Percentiles rank a stretch among this genome's conserved stretches.
Evolutionary conservation across 2,329 filamentous ascomycete genomes (phyloP).

Genomic region (Ophiosphaerella narmari): DNA sequence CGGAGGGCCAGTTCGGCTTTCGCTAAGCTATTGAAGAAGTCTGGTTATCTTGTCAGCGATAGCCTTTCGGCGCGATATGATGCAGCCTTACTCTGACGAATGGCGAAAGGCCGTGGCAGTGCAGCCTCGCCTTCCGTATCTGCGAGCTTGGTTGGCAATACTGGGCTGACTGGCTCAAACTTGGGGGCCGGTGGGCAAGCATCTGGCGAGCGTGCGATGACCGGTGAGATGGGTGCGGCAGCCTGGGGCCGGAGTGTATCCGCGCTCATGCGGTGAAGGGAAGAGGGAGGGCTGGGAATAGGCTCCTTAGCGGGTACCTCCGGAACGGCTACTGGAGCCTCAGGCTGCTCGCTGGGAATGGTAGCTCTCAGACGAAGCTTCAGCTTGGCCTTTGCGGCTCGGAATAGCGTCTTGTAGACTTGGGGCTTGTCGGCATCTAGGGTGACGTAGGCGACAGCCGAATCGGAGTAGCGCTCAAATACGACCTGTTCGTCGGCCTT

Average conservation of each 20-base stretch:
- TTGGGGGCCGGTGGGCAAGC: constrained; percentile 11
- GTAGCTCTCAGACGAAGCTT: constrained; percentile 89
- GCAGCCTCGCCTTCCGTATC: constrained; percentile 45
- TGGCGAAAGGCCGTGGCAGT: constrained; percentile 48
- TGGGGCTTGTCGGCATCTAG: constrained; percentile 77
- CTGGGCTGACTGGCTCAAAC: constrained; percentile 24
- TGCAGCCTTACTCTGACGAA: constrained; percentile 35
- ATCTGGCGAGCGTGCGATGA: constrained; percentile 35
- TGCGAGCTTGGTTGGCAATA: constrained; percentile 25
- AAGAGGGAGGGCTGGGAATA: constrained; percentile 16
- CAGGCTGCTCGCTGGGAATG: constrained; percentile 57
- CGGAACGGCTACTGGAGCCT: constrained; percentile 20
- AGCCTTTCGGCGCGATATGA: not conserved
- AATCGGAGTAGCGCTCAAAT: constrained; percentile 96
- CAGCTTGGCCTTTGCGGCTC: constrained; percentile 95
- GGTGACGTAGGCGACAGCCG: constrained; percentile 76
- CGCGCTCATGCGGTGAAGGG: constrained; percentile 34
- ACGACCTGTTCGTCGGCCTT: constrained; percentile 64
- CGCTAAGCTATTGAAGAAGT: constrained; percentile 38
- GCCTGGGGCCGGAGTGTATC: constrained; percentile 30
- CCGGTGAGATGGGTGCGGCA: constrained; percentile 27
- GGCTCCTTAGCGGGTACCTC: constrained; percentile 13
- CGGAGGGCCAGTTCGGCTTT: constrained; percentile 45
- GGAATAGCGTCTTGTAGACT: constrained; percentile 95
- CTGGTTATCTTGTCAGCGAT: constrained; percentile 20